Conservation (phyloP, 176 grass and related monocot species). For the Rhynchospora pubera region DNA sequence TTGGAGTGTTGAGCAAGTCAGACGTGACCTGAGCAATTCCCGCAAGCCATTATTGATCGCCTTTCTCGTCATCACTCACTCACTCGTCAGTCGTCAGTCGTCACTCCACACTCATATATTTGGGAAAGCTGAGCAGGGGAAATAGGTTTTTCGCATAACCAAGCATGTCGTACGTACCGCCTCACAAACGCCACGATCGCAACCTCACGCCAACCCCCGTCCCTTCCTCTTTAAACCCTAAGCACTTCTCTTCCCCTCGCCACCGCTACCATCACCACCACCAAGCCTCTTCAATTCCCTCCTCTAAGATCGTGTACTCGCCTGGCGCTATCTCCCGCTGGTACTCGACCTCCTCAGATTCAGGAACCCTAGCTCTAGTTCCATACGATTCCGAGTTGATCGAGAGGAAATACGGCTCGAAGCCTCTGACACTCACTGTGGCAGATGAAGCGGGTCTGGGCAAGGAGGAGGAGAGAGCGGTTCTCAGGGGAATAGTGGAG, state of each 20-base stretch:
- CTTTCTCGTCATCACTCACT: no score
- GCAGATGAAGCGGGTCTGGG: neutral
- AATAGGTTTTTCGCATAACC: no score
- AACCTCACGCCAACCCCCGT: slow-evolving; percentile 4
- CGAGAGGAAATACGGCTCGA: slow-evolving; percentile 2
- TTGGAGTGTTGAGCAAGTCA: no score
- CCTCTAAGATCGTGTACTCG: slow-evolving; percentile 10
- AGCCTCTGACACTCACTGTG: slow-evolving; percentile 20
- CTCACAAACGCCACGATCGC: slow-evolving; percentile 33
- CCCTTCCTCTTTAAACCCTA: slow-evolving; percentile 13
- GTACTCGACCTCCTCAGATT: slow-evolving; percentile 4
- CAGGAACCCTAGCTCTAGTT: neutral
- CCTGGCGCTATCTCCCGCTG: slow-evolving; percentile 22
- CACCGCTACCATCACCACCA: neutral
- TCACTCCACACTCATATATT: neutral
- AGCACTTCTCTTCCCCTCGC: neutral
- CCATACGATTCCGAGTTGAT: slow-evolving; percentile 6
- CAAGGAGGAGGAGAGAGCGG: slow-evolving; percentile 3
- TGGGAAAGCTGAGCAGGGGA: neutral
- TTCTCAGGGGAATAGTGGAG: slow-evolving; percentile 14
- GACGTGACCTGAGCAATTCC: no score
- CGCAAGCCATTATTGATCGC: no score
- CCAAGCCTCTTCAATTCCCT: neutral
- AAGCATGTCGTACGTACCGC: slow-evolving; percentile 36
- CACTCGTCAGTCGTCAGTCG: neutral